Evolutionary conservation across 805 yeast genomes (phyloP), one percentile per base, ranked within the genome.

Genomic region (Grigorovia jiainica): DNA sequence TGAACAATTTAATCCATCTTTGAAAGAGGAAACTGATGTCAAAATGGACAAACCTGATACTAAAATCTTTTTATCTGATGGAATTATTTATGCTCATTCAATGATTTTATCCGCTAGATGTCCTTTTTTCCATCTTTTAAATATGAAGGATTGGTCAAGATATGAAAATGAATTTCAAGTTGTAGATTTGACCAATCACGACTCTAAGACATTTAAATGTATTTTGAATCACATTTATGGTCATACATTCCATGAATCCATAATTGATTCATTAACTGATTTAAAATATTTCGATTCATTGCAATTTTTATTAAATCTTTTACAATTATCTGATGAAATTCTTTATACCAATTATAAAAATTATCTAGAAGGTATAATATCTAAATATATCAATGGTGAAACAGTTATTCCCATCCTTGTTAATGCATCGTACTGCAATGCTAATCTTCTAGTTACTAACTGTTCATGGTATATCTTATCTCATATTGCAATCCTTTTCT

Each of bases 381-480:
- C 75, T 43, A 79, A 75, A 45, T 73, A 73, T 35, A 71, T 81
- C 16, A 60, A 57, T 18, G 61, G 76, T 9, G 83, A 81, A 16
- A 83, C 82, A 51, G 85, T 81, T 1, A 61, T 76, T 10, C 44
- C 70, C 0, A 53, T 87, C 11, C 53, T 84, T 11, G 61, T 70
- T 10, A 78, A 78, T 51, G 71, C 94, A 0, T 70, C 70, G 36
- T 51, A 62, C 16, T 62, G 71, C 37, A 59, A 70, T 17, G 82
- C 87, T 6, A 56, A 61, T 10, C 74, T 79, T 48, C 58, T 87
- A 30, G 67, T 76, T 45, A 67, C 70, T 39, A 72, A 75, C 41
- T 76, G 95, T 54, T 63, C 79, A 20, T 79, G 86, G 79, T 82
- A 73, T 49, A 66, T 85, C 10, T 77, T 73, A 48, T 70, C 74